A percentile compares a stretch with the other conserved stretches of the same genome.
Conservation (phyloP, 1,284 basidiomycete genomes). For the Cutaneotrichosporon spelunceum region DNA sequence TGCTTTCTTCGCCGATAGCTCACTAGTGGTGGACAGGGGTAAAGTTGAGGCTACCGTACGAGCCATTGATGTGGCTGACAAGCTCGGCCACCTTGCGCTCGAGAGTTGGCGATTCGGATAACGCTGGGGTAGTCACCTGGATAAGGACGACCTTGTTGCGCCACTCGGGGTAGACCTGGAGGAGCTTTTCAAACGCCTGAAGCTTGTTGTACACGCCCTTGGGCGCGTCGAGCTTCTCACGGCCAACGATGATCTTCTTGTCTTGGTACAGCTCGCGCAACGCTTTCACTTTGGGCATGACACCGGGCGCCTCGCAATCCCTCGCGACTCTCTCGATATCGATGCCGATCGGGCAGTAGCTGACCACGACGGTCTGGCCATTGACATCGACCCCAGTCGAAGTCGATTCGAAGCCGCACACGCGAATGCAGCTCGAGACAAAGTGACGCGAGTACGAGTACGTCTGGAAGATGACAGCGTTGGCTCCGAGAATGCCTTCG, state of each 20-base stretch:
- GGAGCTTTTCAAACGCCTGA: constrained; percentile 90
- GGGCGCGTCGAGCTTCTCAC: constrained; percentile 98
- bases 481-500: constrained; percentile 96
- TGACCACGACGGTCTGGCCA: constrained; percentile 79
- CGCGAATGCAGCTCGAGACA: constrained; percentile 87
- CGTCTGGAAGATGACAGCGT: constrained; percentile 94
- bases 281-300: constrained; percentile 83
- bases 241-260: constrained; percentile 97
- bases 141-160: constrained; percentile 72
- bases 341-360: constrained; percentile 95
- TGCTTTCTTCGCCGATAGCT: constrained; percentile 18
- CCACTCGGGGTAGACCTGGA: constrained; percentile 94
- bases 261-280: constrained; percentile 83
- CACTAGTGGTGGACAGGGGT: constrained; percentile 99
- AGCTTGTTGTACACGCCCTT: constrained; percentile 98
- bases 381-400: constrained; percentile 81
- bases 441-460: constrained; percentile 98
- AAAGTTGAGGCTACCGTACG: constrained; percentile 92
- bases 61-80: constrained; percentile 94
- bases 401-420: constrained; percentile 90
- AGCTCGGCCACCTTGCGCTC: constrained; percentile 92
- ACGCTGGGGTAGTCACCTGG: constrained; percentile 88
- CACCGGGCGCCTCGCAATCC: constrained; percentile 75
- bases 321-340: constrained; percentile 84
- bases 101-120: constrained; percentile 89